Evolutionary conservation across 257 asterid genomes (phyloP), one percentile per base, ranked within the genome.

Genomic region (Datura wrightii): DNA sequence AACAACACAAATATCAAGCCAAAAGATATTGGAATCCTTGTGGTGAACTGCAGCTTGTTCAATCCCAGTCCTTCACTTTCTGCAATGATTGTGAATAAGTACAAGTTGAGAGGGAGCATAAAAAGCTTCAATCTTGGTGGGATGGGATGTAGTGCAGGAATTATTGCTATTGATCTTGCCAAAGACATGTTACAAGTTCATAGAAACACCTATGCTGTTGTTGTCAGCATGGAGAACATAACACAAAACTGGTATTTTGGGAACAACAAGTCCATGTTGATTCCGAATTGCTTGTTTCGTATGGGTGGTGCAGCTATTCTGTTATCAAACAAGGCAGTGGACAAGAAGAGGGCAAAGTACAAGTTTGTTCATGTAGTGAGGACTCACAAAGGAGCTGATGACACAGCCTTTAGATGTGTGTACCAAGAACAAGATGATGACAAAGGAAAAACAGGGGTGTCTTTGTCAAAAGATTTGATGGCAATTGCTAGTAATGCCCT

Each of bases 71-170:
- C 93, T 5, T 90, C 93, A 1, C 88, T 90, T 13, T 88, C 93
- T 8, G 88, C 91, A 10, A 84, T 90, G 92, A 85, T 90, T 59
- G 87, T 88, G 14, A 86, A 90, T 37, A 90, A 84, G 69, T 90
- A 90, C 79, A 87, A 88, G 14, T 80, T 90, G 1, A 83, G 31
- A 24, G 31, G 31, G 88, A 55, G 86, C 9, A 89, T 86, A n/a
- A 83, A 0, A 81, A 90, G 89, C 88, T 88, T 84, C 79, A 90
- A 90, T 39, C 67, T 90, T 37, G 90, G 91, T 0, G 93, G 93
- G 3, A 90, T 90, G 93, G 93, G 93, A 0, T 90, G 93, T 37
- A 88, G 91, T 42, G 91, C 91, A 4, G 93, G 93, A 37, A 90
- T 90, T 2, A 87, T 90, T 63, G 89, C 93, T 39, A 39, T 87